phyloP scores from a whole-genome alignment of 2,329 filamentous ascomycete genomes.

The Pezizomycotina sp. region DNA sequence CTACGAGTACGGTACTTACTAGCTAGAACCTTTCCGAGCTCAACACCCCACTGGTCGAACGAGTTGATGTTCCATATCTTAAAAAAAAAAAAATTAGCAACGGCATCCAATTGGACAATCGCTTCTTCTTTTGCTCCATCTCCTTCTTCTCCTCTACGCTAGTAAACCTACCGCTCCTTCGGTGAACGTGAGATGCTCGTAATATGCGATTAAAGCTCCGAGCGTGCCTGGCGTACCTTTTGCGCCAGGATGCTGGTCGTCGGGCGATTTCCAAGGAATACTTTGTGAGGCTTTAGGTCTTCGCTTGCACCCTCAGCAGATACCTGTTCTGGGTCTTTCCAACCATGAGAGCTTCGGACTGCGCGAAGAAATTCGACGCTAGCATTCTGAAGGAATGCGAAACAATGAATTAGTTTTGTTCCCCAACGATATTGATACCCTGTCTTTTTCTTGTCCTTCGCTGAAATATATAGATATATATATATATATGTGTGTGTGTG shows the following conservation, averaged over 20 bases:
- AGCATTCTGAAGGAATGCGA: conserved; percentile 42
- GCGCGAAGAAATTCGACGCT: conserved; percentile 79
- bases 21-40: conserved; percentile 88
- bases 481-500: conserved; percentile 1
- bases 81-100: conserved; percentile 2
- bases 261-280: conserved; percentile 92
- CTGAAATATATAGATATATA: no score
- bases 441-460: no score
- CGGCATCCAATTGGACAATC: background rate
- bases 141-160: no score
- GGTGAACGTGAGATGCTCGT: conserved; percentile 95
- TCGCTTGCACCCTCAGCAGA: conserved; percentile 57
- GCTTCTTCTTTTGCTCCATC: no score
- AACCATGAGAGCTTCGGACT: conserved; percentile 79
- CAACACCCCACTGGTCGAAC: conserved; percentile 99
- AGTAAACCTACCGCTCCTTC: conserved; percentile 52
- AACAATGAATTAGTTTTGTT: no score
- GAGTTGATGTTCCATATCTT: conserved; percentile 93
- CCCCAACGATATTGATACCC: no score
- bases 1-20: conserved; percentile 54
- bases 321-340: conserved; percentile 72
- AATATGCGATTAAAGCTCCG: conserved; percentile 92
- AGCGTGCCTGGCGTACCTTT: conserved; percentile 88
- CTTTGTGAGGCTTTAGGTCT: conserved; percentile 87
- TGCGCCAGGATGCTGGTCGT: conserved; percentile 84